These are phyloP conservation scores for Thalassiosira pacifica DNA, from an alignment of 352 stramenopile species.

Conservation along the genomic window DNA sequence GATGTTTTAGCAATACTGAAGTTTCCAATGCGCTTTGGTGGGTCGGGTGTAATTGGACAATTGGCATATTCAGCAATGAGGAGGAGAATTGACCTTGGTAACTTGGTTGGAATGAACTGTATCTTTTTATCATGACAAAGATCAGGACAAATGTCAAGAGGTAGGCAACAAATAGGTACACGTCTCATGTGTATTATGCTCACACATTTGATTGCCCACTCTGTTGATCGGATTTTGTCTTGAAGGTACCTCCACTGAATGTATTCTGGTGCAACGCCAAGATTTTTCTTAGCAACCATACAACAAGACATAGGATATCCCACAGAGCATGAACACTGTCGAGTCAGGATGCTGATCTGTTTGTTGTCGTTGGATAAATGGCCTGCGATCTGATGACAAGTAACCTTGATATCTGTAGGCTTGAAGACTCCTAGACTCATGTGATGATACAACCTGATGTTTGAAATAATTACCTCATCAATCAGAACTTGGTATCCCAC, in stretches of 20 bases:
- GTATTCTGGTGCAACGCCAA: too few relatives aligned
- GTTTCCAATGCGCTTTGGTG: neutral
- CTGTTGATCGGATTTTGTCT: too few relatives aligned
- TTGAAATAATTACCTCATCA: neutral
- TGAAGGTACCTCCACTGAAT: too few relatives aligned
- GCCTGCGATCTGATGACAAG: neutral
- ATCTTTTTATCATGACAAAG: too few relatives aligned
- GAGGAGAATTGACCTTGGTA: neutral
- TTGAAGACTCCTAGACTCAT: neutral
- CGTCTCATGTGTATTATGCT: too few relatives aligned
- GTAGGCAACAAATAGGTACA: too few relatives aligned
- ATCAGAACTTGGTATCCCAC: neutral
- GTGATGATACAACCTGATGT: neutral
- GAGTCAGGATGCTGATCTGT: conserved; percentile 2
- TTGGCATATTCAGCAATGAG: neutral
- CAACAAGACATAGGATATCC: neutral
- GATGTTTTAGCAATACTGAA: neutral
- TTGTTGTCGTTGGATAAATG: neutral
- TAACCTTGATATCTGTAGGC: neutral
- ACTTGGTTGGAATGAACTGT: neutral
- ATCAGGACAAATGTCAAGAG: too few relatives aligned
- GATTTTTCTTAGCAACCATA: neutral
- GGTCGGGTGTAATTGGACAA: neutral
- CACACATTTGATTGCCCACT: too few relatives aligned
- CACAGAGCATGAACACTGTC: neutral